These are phyloP conservation scores for Rhodamnia rubescens DNA, from an alignment of 345 rosid genomes.

Conservation along the genomic window DNA sequence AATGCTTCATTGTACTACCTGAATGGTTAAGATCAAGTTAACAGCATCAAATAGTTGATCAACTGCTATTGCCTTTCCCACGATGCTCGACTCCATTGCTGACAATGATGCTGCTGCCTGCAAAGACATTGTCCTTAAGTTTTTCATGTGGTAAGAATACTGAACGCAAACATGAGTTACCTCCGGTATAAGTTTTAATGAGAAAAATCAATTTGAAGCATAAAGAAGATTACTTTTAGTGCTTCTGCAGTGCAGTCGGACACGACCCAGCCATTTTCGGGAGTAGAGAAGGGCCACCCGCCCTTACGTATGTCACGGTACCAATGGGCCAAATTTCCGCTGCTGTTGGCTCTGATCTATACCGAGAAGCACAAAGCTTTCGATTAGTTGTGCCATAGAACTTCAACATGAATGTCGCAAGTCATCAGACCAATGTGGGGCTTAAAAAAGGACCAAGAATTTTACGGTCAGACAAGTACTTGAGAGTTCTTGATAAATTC, in stretches of 20 bases:
- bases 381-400: not conserved
- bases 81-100: conserved; percentile 16
- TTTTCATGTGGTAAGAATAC: not conserved
- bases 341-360: conserved; percentile 24
- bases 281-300: conserved; percentile 71
- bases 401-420: not conserved
- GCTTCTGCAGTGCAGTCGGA: conserved; percentile 58
- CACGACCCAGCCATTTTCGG: conserved; percentile 49
- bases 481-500: conserved; percentile 40
- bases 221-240: conserved; percentile 23
- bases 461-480: conserved; percentile 1
- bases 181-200: not conserved
- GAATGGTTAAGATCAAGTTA: conserved; percentile 37
- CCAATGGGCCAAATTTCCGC: conserved; percentile 17
- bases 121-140: not conserved
- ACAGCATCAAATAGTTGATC: conserved; percentile 40
- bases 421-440: not conserved
- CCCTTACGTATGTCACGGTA: conserved; percentile 48
- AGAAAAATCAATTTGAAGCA: not conserved
- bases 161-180: not conserved
- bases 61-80: conserved; percentile 29
- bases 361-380: not conserved
- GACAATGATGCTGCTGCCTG: conserved; percentile 46
- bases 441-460: not conserved
- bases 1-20: conserved; percentile 14